Conservation (phyloP, 768 basidiomycete genomes). For the Lactarius sp. region DNA sequence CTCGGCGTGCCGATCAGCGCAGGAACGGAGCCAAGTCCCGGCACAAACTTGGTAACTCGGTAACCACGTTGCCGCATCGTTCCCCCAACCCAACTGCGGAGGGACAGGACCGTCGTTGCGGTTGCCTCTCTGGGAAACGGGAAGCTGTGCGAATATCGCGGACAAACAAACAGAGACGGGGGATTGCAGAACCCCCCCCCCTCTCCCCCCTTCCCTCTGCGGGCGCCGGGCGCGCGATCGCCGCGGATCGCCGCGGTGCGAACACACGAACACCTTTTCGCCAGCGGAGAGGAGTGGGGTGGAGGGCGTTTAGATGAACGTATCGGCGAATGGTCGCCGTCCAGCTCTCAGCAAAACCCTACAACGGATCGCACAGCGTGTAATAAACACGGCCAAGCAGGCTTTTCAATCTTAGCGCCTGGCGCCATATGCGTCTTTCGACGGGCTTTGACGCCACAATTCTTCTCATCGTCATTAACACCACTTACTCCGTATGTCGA, state of each 20-base stretch:
- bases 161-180: no score
- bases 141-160: slow-evolving; percentile 3
- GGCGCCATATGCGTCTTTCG: no score
- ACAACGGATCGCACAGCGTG: background rate
- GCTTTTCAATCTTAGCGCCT: no score
- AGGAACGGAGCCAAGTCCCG: background rate
- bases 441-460: slow-evolving; percentile 1
- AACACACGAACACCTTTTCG: background rate
- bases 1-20: background rate
- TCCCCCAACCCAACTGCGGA: no score
- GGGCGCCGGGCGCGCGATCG: background rate
- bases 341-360: background rate
- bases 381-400: no score
- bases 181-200: no score
- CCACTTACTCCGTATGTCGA: no score
- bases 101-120: no score
- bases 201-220: no score
- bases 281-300: background rate
- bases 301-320: background rate
- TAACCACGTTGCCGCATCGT: no score
- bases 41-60: background rate
- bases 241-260: slow-evolving; percentile 13
- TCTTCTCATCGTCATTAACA: background rate
- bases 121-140: no score
- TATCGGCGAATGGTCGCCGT: slow-evolving; percentile 8